phyloP scores from a whole-genome alignment of 116 monocot species.

The Phalaenopsis hybrid region DNA sequence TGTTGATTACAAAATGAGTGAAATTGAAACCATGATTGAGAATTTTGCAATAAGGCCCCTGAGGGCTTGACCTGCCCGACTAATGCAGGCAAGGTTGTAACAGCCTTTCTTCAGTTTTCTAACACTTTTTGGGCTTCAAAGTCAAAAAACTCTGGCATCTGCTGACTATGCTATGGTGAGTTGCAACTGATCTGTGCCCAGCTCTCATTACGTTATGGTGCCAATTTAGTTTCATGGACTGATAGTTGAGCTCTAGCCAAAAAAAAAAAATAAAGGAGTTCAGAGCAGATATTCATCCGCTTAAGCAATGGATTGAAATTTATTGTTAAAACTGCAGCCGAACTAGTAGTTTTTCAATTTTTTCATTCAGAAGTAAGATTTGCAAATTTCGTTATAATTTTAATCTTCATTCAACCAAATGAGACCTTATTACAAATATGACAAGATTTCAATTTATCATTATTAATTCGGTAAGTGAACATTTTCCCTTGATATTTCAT shows the following conservation, averaged over 20 bases:
- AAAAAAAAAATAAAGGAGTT: neutral
- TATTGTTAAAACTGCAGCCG: neutral
- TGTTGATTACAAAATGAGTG: neutral
- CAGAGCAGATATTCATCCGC: neutral
- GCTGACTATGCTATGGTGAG: neutral
- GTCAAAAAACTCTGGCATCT: neutral
- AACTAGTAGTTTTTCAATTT: neutral
- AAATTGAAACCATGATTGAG: no score
- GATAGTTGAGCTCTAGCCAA: neutral
- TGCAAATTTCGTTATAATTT: neutral
- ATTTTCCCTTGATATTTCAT: constrained; percentile 1
- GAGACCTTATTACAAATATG: neutral
- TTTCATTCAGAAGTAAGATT: neutral
- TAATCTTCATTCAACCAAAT: neutral
- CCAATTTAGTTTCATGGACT: neutral
- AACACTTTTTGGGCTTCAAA: neutral
- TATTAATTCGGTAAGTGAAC: no score
- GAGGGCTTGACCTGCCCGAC: no score
- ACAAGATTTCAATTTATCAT: no score
- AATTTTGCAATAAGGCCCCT: no score
- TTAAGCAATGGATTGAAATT: neutral
- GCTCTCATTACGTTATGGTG: neutral
- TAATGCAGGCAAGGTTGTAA: neutral
- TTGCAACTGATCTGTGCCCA: neutral
- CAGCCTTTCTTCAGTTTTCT: neutral